phyloP scores from a whole-genome alignment of 2,329 filamentous ascomycete genomes.

The Monilinia fructicola region DNA sequence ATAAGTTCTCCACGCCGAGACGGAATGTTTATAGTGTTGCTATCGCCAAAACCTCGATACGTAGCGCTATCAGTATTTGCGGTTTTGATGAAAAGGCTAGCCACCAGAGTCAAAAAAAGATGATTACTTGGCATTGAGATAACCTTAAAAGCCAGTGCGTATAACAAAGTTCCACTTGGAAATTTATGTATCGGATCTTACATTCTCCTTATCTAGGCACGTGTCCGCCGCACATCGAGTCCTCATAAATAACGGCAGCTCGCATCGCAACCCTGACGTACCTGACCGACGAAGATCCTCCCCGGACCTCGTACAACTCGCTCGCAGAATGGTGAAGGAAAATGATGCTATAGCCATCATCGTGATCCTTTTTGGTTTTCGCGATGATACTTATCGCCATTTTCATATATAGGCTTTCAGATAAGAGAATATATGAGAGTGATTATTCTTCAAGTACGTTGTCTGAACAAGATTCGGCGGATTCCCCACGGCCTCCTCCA shows the following conservation, averaged over 20 bases:
- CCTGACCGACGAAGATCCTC: neutral
- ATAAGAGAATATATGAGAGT: neutral
- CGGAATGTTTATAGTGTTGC: neutral
- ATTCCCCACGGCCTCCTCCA: neutral
- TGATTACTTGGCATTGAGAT: constrained; percentile 1
- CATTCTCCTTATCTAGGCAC: neutral
- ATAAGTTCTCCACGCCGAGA: neutral
- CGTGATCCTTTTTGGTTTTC: constrained; percentile 10
- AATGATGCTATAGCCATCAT: constrained; percentile 14
- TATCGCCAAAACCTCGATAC: neutral
- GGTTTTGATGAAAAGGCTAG: neutral
- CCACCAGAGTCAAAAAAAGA: neutral
- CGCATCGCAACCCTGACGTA: neutral
- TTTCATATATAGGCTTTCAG: neutral
- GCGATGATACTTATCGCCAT: neutral
- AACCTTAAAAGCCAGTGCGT: neutral
- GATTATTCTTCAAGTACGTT: constrained; percentile 10
- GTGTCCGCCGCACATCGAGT: neutral
- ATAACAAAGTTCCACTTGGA: constrained; percentile 5
- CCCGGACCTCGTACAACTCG: neutral
- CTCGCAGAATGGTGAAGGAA: neutral
- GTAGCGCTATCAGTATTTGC: neutral
- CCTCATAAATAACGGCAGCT: neutral
- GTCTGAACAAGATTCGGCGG: neutral
- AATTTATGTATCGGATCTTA: neutral